Percentiles rank a stretch among this genome's conserved stretches.
These are phyloP conservation scores for Pseudogymnoascus sp. DNA, from an alignment of 2,329 filamentous ascomycete species.

Conservation along the genomic window DNA sequence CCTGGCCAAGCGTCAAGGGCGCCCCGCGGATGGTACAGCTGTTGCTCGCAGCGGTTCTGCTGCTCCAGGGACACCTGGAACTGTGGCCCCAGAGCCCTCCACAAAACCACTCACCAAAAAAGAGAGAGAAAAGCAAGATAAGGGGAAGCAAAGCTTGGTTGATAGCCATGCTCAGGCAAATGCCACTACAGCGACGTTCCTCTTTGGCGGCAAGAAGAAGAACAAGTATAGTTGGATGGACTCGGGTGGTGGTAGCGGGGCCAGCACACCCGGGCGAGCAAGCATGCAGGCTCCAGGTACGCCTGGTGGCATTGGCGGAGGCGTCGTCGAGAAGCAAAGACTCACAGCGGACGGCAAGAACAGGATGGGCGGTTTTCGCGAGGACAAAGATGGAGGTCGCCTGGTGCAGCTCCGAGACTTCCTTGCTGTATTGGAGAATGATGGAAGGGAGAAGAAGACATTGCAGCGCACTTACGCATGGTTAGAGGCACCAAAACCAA, in stretches of 20 bases:
- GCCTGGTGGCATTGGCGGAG: constrained; percentile 29
- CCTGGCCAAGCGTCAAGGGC: constrained; percentile 58
- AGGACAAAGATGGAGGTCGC: constrained; percentile 67
- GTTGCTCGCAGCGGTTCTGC: constrained; percentile 39
- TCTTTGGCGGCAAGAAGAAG: constrained; percentile 58
- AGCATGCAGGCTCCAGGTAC: constrained; percentile 31
- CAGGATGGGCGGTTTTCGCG: constrained; percentile 66
- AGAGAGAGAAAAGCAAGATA: constrained; percentile 70
- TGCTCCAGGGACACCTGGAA: constrained; percentile 54
- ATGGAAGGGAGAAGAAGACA: constrained; percentile 60
- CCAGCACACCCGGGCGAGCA: constrained; percentile 39
- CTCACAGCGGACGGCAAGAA: constrained; percentile 53
- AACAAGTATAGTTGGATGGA: constrained; percentile 75
- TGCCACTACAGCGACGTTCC: constrained; percentile 69
- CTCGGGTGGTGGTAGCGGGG: constrained; percentile 46
- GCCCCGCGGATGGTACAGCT: constrained; percentile 42
- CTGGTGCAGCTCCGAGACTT: constrained; percentile 82
- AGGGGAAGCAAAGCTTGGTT: constrained; percentile 66
- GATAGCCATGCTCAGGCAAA: constrained; percentile 78
- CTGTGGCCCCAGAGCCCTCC: constrained; percentile 53
- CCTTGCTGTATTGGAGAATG: constrained; percentile 69
- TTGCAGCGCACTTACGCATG: constrained; percentile 40
- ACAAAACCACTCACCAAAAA: constrained; percentile 79
- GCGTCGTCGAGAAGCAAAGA: constrained; percentile 31
- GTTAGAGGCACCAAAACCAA: constrained; percentile 24